Evolutionary conservation across 441 rosid genomes (phyloP).

Genomic region (Kokia cookei): DNA sequence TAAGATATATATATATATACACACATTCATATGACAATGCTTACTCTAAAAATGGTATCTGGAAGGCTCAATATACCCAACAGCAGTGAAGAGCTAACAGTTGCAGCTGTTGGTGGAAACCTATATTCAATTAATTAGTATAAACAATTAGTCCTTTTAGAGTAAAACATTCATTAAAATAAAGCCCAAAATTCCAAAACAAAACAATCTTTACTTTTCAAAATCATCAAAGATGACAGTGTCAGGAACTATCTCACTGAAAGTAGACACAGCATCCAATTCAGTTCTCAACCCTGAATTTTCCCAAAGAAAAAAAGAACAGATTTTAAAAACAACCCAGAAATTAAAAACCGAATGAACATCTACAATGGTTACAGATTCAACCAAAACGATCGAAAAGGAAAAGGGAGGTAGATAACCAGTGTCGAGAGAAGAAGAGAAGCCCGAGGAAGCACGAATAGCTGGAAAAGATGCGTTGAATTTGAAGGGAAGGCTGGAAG

Average conservation of each 20-base stretch:
- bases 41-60: slow-evolving; percentile 76
- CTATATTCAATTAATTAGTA: slow-evolving; percentile 18
- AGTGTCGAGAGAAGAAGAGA: slow-evolving; percentile 56
- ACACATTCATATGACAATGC: neutral
- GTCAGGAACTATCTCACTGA: slow-evolving; percentile 94
- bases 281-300: slow-evolving; percentile 26
- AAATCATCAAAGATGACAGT: slow-evolving; percentile 94
- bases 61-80: slow-evolving; percentile 90
- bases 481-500: slow-evolving; percentile 36
- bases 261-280: slow-evolving; percentile 74
- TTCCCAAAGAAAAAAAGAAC: neutral
- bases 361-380: neutral
- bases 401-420: slow-evolving; percentile 22
- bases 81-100: slow-evolving; percentile 86
- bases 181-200: neutral
- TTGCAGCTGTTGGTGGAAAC: slow-evolving; percentile 94
- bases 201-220: slow-evolving; percentile 43
- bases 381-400: neutral
- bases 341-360: neutral
- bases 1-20: neutral
- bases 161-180: neutral
- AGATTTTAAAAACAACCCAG: no score
- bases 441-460: slow-evolving; percentile 48
- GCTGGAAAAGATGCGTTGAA: slow-evolving; percentile 36
- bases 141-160: neutral